Base-by-base conservation (phyloP, 768 basidiomycete genomes). In the Tulasnella sp. region DNA sequence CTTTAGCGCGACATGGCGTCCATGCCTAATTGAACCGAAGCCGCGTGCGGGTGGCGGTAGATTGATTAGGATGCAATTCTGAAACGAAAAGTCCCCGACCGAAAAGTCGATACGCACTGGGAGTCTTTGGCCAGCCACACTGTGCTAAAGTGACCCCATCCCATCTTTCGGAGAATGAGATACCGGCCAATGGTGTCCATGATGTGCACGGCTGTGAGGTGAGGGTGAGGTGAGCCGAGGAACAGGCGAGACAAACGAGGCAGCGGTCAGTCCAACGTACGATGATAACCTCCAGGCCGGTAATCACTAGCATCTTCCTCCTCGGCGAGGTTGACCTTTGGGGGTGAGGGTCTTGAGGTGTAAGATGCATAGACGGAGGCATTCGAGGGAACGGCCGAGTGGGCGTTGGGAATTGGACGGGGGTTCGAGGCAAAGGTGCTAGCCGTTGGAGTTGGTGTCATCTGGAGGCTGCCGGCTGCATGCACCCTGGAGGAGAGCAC, bases 121-220 rank as follows among this genome's bases (percentile, higher is more conserved):
- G 87, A 85, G 84, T 95, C 94, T 83, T 92, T 92, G 27, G 94
- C 93, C 44, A 96, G 91, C 95, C 95, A 96, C 36, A 96, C 96
- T 21, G 96, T 97, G 1, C 94, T 96, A 85, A 97, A 97, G 86
- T 97, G 95, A 52, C 96, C 96, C 96, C 96, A 97, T 90, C 97
- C 97, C 40, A 99, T 89, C 85, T 99, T 99, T 81, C 97, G 88
- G 44, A 97, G 88, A 78, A 98, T 91, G 31, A 89, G 86, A 86
- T 99, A 99, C 73, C 96, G 90, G 77, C 91, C 93, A 88, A 98
- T 97, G 31, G 89, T 85, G 85, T 98, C 96, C 81, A 89, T 89
- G 81, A 98, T 90, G 85, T 92, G 91, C 62, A 96, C 89, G 34
- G 92, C 78, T 79, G 71, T 31, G 56, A 72, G 39, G 36, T 19